A percentile compares a stretch with the other conserved stretches of the same genome.
Evolutionary conservation across 2,329 filamentous ascomycete genomes (phyloP).

Genomic region (Microdochium paspali): DNA sequence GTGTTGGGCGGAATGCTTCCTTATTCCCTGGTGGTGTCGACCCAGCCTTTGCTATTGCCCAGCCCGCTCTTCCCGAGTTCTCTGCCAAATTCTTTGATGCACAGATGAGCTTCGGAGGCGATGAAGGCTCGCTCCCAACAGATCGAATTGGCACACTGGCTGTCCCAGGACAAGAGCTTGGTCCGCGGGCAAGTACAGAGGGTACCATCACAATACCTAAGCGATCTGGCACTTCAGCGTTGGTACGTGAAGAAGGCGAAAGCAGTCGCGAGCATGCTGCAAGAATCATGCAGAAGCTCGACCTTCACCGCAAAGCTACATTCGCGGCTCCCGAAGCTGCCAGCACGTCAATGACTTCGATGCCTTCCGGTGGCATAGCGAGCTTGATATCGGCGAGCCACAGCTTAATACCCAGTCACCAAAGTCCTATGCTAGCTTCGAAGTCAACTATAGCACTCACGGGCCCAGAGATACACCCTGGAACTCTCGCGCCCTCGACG

Average conservation of each 20-base stretch:
- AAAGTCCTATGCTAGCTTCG: conserved; percentile 17
- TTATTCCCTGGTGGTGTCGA: conserved; percentile 42
- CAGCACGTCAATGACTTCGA: conserved; percentile 27
- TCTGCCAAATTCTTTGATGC: conserved; percentile 69
- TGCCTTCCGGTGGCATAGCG: conserved; percentile 59
- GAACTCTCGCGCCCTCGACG: conserved; percentile 70
- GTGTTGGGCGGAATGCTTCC: conserved; percentile 40
- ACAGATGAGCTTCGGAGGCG: conserved; percentile 34
- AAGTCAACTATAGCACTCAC: conserved; percentile 23
- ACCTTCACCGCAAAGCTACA: conserved; percentile 73
- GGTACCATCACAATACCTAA: conserved; percentile 37
- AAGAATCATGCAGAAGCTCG: conserved; percentile 86
- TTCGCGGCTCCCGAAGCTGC: conserved; percentile 36
- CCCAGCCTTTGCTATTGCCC: conserved; percentile 86
- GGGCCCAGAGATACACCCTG: conserved; percentile 37
- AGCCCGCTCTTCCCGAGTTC: conserved; percentile 82
- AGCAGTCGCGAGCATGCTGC: conserved; percentile 72
- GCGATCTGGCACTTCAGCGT: conserved; percentile 43
- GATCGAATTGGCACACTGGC: conserved; percentile 60
- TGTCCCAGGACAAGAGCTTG: conserved; percentile 48
- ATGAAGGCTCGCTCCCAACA: conserved; percentile 19
- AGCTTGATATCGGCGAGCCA: conserved; percentile 81
- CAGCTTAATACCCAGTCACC: conserved; percentile 59
- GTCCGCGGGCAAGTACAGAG: conserved; percentile 64
- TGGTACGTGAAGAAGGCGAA: conserved; percentile 60